phyloP scores from a whole-genome alignment of 2,329 filamentous ascomycete species.

The Cytospora chrysosperma region DNA sequence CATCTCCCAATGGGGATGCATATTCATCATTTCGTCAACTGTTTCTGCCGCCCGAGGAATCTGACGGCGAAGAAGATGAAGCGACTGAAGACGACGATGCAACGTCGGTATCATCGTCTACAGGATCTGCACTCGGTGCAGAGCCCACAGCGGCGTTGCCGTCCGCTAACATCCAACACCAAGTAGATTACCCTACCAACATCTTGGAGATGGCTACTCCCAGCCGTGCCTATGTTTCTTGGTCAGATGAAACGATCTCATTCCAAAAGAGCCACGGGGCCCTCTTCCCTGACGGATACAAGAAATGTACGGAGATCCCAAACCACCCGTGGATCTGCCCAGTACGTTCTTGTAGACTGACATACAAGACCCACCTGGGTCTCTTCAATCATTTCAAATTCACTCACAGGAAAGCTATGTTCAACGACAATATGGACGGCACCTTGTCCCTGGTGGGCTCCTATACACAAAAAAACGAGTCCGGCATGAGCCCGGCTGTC shows the following conservation, averaged over 20 bases:
- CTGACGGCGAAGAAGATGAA: constrained; percentile 7
- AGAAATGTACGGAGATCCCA: not conserved
- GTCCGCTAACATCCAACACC: constrained; percentile 11
- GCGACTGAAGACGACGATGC: not conserved
- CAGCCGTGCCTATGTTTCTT: constrained; percentile 5
- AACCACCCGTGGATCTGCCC: constrained; percentile 17
- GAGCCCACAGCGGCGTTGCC: constrained; percentile 9
- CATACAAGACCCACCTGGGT: not conserved
- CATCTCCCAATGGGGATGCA: not conserved
- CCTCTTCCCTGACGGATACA: constrained; percentile 16
- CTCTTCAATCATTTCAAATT: constrained; percentile 17
- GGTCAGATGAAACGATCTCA: not conserved
- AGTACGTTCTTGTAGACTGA: constrained; percentile 15
- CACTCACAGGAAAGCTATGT: constrained; percentile 25
- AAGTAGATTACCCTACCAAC: constrained; percentile 6
- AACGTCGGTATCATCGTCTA: constrained; percentile 2
- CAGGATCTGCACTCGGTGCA: constrained; percentile 3
- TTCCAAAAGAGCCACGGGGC: constrained; percentile 7
- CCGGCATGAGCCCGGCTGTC: constrained; percentile 19
- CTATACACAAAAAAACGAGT: constrained; percentile 1
- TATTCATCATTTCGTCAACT: constrained; percentile 4
- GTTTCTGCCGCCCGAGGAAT: constrained; percentile 18
- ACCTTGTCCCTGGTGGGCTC: constrained; percentile 29
- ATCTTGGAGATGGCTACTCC: constrained; percentile 6
- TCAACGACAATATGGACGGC: constrained; percentile 35